phyloP scores from a whole-genome alignment of 2,329 filamentous ascomycete species.

The Claviceps arundinis region DNA sequence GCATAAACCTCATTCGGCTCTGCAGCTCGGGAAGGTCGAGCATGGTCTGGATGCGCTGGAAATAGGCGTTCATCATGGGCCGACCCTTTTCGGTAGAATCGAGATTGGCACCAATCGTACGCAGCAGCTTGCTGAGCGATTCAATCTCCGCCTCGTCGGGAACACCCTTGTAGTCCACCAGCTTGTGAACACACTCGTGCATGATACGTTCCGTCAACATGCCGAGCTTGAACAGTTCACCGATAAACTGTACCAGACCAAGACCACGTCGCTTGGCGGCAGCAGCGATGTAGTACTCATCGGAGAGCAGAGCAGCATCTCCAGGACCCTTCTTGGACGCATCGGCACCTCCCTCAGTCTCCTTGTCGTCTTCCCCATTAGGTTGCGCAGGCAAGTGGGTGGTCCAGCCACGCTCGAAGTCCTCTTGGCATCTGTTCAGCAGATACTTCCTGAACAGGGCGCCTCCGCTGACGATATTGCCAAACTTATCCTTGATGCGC shows the following conservation, averaged over 20 bases:
- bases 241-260: slow-evolving; percentile 97
- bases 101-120: slow-evolving; percentile 81
- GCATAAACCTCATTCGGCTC: slow-evolving; percentile 89
- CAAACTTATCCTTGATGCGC: slow-evolving; percentile 81
- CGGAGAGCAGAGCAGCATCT: slow-evolving; percentile 75
- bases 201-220: slow-evolving; percentile 99
- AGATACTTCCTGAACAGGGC: slow-evolving; percentile 97
- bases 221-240: slow-evolving; percentile 94
- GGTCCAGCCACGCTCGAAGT: slow-evolving; percentile 98
- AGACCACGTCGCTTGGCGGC: slow-evolving; percentile 94
- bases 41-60: slow-evolving; percentile 73
- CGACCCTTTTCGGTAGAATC: slow-evolving; percentile 72
- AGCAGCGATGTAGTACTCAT: slow-evolving; percentile 90
- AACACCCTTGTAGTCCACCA: slow-evolving; percentile 85
- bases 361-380: slow-evolving; percentile 56
- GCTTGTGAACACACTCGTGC: slow-evolving; percentile 96
- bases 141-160: slow-evolving; percentile 96
- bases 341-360: slow-evolving; percentile 45
- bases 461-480: slow-evolving; percentile 79
- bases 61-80: slow-evolving; percentile 86
- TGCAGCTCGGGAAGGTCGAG: slow-evolving; percentile 66
- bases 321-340: slow-evolving; percentile 36
- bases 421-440: slow-evolving; percentile 94
- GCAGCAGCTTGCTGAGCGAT: slow-evolving; percentile 82
- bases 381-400: slow-evolving; percentile 60